Evolutionary conservation across 2,329 filamentous ascomycete species (phyloP).

Genomic region (Neocucurbitaria cava): DNA sequence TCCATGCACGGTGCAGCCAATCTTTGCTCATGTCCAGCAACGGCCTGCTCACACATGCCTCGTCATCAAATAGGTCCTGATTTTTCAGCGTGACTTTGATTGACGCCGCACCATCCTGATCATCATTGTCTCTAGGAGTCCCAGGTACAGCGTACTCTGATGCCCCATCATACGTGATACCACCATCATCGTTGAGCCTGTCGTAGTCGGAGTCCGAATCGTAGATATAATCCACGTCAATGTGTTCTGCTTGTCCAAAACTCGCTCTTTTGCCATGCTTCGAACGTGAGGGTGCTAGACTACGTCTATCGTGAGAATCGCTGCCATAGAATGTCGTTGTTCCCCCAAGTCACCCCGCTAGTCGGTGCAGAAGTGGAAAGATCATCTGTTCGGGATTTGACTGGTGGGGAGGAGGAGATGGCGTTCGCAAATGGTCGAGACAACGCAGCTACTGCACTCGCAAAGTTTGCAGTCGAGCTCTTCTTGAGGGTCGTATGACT

Average conservation of each 20-base stretch:
- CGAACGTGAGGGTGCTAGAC: slow-evolving; percentile 34
- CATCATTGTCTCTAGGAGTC: slow-evolving; percentile 17
- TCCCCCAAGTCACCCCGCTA: slow-evolving; percentile 56
- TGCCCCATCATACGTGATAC: slow-evolving; percentile 19
- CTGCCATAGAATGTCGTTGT: slow-evolving; percentile 51
- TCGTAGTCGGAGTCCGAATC: slow-evolving; percentile 46
- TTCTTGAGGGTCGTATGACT: slow-evolving; percentile 40
- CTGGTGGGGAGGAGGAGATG: slow-evolving; percentile 48
- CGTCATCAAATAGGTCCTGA: slow-evolving; percentile 62
- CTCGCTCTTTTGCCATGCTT: slow-evolving; percentile 50
- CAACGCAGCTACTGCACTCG: slow-evolving; percentile 49
- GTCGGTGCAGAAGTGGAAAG: slow-evolving; percentile 52
- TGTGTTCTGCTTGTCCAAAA: slow-evolving; percentile 42
- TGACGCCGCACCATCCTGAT: slow-evolving; percentile 13
- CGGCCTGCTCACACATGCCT: slow-evolving; percentile 54
- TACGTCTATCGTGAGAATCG: slow-evolving; percentile 37
- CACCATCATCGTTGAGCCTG: slow-evolving; percentile 18
- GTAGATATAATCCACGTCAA: slow-evolving; percentile 37
- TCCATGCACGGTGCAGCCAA: slow-evolving; percentile 60
- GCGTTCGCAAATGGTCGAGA: slow-evolving; percentile 50
- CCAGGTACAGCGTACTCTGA: slow-evolving; percentile 33
- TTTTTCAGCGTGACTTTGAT: slow-evolving; percentile 64
- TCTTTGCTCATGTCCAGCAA: slow-evolving; percentile 59
- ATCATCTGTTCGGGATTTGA: slow-evolving; percentile 46
- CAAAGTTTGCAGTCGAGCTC: slow-evolving; percentile 47